These are phyloP conservation scores for Lojkania enalia DNA, from an alignment of 2,329 filamentous ascomycete species.

Conservation along the genomic window DNA sequence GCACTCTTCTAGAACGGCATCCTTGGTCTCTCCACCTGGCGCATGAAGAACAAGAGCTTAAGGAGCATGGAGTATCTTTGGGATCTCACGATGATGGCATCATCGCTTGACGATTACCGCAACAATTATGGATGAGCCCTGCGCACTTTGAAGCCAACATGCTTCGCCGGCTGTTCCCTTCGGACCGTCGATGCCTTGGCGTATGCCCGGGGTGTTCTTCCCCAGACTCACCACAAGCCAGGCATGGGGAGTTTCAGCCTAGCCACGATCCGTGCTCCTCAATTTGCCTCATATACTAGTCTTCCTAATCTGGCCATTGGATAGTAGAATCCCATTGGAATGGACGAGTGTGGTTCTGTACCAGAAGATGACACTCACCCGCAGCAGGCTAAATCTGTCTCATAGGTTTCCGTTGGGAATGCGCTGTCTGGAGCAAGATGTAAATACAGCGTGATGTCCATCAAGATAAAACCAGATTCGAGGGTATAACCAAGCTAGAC, in stretches of 20 bases:
- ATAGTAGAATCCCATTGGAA: conserved; percentile 14
- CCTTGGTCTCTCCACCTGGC: background rate
- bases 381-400: conserved; percentile 30
- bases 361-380: conserved; percentile 20
- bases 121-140: conserved; percentile 10
- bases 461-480: conserved; percentile 6
- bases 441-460: conserved; percentile 17
- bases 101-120: conserved; percentile 5
- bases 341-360: conserved; percentile 16
- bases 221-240: conserved; percentile 17
- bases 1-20: conserved; percentile 8
- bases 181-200: conserved; percentile 14
- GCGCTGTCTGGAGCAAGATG: conserved; percentile 9
- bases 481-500: conserved; percentile 6
- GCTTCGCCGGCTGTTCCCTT: conserved; percentile 12
- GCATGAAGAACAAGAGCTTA: background rate
- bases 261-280: conserved; percentile 19
- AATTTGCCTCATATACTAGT: conserved; percentile 17
- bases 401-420: conserved; percentile 9
- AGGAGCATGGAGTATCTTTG: background rate
- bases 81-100: conserved; percentile 4
- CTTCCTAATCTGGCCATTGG: conserved; percentile 14
- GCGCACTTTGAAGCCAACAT: conserved; percentile 7
- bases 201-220: conserved; percentile 11
- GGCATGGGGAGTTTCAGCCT: conserved; percentile 23